Conservation (phyloP, 441 rosid species). For the Bocquillonia castaneifolia region DNA sequence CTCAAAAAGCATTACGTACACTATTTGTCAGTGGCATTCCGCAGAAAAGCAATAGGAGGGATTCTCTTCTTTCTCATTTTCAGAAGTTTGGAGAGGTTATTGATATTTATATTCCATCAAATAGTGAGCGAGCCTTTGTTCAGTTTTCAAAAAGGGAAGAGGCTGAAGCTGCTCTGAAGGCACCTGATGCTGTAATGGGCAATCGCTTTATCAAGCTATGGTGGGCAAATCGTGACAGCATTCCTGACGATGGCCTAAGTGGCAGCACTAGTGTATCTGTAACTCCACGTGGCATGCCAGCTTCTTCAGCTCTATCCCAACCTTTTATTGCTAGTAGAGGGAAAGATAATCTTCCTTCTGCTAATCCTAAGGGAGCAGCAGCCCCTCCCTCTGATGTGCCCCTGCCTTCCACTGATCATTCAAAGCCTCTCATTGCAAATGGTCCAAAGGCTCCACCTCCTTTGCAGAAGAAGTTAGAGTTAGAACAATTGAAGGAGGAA, state of each 20-base stretch:
- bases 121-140: conserved; percentile 84
- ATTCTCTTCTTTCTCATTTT: conserved; percentile 87
- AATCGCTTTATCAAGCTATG: conserved; percentile 95
- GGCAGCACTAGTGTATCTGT: conserved; percentile 35
- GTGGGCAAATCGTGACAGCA: conserved; percentile 99
- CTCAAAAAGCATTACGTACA: conserved; percentile 83
- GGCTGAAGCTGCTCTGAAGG: conserved; percentile 91
- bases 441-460: conserved; percentile 58
- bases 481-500: conserved; percentile 83
- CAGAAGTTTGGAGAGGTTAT: conserved; percentile 84
- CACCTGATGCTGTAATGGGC: conserved; percentile 99
- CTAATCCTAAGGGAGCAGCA: conserved; percentile 38
- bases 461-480: conserved; percentile 67
- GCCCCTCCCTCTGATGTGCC: conserved; percentile 36
- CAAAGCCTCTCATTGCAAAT: conserved; percentile 38
- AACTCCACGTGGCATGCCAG: conserved; percentile 38
- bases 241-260: conserved; percentile 54
- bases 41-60: conserved; percentile 64
- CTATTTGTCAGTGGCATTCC: conserved; percentile 90
- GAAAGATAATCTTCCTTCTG: conserved; percentile 46
- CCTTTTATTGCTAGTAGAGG: conserved; percentile 39
- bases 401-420: conserved; percentile 42
- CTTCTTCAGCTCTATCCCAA: conserved; percentile 41
- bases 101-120: conserved; percentile 80
- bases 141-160: conserved; percentile 94